Evolutionary conservation across 371 early-diverging fungal species (phyloP).

Genomic region (Apophysomyces sp.): DNA sequence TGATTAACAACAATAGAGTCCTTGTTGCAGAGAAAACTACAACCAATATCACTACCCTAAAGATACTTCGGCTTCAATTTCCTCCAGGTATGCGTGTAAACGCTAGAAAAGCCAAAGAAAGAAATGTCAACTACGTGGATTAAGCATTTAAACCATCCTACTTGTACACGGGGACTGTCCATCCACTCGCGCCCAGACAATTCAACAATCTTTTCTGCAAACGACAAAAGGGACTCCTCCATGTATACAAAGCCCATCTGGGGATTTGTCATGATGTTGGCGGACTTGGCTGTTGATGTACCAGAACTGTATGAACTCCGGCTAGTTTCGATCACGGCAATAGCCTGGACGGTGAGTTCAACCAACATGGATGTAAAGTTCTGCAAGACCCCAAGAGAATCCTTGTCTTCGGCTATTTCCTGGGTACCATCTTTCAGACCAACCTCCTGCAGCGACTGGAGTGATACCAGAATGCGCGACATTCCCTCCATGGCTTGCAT

Average conservation of each 20-base stretch:
- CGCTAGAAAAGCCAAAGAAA: slow-evolving; percentile 10
- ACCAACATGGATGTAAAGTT: slow-evolving; percentile 34
- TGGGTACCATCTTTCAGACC: slow-evolving; percentile 3
- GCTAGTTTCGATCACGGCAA: slow-evolving; percentile 37
- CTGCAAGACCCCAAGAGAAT: slow-evolving; percentile 16
- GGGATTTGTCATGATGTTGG: slow-evolving; percentile 43
- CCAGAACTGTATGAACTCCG: slow-evolving; percentile 2
- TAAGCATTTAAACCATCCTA: slow-evolving; percentile 2
- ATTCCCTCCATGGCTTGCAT: slow-evolving; percentile 45
- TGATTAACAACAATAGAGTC: too few relatives aligned
- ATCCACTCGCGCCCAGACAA: slow-evolving; percentile 30
- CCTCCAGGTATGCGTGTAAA: slow-evolving; percentile 17
- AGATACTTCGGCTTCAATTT: slow-evolving; percentile 7
- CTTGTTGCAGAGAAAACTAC: neutral
- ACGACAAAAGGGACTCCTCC: slow-evolving; percentile 33
- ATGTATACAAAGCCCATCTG: slow-evolving; percentile 30
- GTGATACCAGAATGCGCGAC: slow-evolving; percentile 23
- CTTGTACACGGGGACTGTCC: slow-evolving; percentile 34
- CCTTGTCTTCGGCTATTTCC: neutral
- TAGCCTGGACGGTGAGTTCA: slow-evolving; percentile 34
- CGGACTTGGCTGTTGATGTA: slow-evolving; percentile 9
- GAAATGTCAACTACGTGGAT: neutral
- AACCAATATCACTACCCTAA: neutral
- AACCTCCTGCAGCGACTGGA: slow-evolving; percentile 28
- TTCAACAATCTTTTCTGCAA: slow-evolving; percentile 39